Evolutionary conservation across 306 rosid genomes (phyloP).

Genomic region (Alnus rubra): DNA sequence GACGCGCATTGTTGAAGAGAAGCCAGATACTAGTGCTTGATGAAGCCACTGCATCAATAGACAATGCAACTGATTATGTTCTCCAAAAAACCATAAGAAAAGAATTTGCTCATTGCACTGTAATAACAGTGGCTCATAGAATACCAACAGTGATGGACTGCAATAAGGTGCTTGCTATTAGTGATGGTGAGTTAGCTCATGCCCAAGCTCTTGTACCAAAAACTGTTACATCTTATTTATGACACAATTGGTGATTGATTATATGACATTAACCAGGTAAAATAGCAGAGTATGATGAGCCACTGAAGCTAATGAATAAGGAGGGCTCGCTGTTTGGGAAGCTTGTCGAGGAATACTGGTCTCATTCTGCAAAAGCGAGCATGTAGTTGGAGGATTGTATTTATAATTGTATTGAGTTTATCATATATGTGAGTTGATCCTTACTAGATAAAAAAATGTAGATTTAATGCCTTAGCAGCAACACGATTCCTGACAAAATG

Average conservation of each 20-base stretch:
- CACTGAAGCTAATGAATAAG: constrained; percentile 28
- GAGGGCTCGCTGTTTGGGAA: constrained; percentile 29
- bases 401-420: too few relatives aligned
- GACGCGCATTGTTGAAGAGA: constrained; percentile 32
- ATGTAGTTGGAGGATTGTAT: background rate
- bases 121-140: constrained; percentile 36
- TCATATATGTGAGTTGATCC: too few relatives aligned
- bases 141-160: constrained; percentile 42
- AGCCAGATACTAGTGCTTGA: constrained; percentile 33
- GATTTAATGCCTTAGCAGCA: too few relatives aligned
- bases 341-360: constrained; percentile 40
- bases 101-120: constrained; percentile 34
- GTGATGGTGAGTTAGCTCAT: constrained; percentile 25
- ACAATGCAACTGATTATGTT: constrained; percentile 32
- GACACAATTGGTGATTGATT: background rate
- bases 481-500: too few relatives aligned
- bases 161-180: constrained; percentile 30
- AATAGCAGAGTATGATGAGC: constrained; percentile 36
- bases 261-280: constrained; percentile 19
- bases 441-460: too few relatives aligned
- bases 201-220: background rate
- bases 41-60: constrained; percentile 43
- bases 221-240: background rate
- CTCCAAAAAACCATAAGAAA: constrained; percentile 32
- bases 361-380: constrained; percentile 13